Conservation (phyloP, 495 filamentous ascomycete genomes). For the Xylaria telfairii region DNA sequence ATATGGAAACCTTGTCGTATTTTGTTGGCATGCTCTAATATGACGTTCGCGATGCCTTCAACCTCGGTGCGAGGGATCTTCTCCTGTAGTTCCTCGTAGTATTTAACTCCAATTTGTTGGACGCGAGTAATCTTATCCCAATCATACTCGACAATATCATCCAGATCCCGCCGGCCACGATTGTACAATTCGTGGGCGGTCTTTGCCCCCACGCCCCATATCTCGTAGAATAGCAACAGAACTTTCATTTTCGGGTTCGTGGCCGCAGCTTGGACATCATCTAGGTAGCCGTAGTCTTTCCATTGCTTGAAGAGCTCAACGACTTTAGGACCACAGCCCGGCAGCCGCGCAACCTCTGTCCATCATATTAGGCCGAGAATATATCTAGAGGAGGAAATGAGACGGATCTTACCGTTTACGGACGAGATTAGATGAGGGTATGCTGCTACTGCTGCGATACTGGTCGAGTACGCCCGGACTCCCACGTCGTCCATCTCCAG, state of each 20-base stretch:
- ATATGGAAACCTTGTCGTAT: slow-evolving; percentile 65
- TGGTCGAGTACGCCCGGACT: slow-evolving; percentile 84
- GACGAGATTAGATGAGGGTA: slow-evolving; percentile 66
- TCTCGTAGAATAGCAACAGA: slow-evolving; percentile 73
- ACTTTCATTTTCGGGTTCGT: slow-evolving; percentile 66
- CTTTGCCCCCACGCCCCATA: slow-evolving; percentile 88
- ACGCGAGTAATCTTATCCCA: slow-evolving; percentile 77
- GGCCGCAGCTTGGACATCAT: slow-evolving; percentile 69
- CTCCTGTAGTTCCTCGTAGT: slow-evolving; percentile 81
- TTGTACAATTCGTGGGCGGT: slow-evolving; percentile 87
- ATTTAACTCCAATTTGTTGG: slow-evolving; percentile 96
- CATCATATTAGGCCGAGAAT: slow-evolving; percentile 41
- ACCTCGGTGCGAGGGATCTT: slow-evolving; percentile 77
- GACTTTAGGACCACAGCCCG: slow-evolving; percentile 83
- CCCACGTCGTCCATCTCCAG: slow-evolving; percentile 79
- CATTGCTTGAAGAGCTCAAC: slow-evolving; percentile 81
- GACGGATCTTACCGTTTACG: slow-evolving; percentile 37
- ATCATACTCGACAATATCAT: slow-evolving; percentile 84
- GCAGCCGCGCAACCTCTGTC: slow-evolving; percentile 71
- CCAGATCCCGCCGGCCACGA: slow-evolving; percentile 70
- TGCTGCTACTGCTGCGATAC: slow-evolving; percentile 81
- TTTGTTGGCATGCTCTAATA: slow-evolving; percentile 67
- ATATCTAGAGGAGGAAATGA: neutral
- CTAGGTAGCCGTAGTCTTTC: slow-evolving; percentile 61
- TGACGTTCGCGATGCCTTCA: slow-evolving; percentile 65